Percentiles rank a stretch among this genome's conserved stretches.
phyloP scores from a whole-genome alignment of 352 stramenopile genomes.

The Aphanomyces cochlioides region DNA sequence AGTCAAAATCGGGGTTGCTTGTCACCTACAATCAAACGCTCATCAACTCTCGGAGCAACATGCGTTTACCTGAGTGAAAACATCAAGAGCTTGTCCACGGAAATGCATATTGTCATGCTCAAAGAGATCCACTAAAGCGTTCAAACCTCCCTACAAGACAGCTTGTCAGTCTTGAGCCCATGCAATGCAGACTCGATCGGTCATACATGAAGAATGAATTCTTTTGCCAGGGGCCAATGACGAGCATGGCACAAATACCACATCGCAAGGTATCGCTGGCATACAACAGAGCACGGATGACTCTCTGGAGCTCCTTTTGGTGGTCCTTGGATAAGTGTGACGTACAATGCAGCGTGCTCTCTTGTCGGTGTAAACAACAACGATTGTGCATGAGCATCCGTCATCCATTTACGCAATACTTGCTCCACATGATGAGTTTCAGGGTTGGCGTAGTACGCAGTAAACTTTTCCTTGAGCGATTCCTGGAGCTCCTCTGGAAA shows the following conservation, averaged over 20 bases:
- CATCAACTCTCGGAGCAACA: background rate
- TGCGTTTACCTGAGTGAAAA: constrained; percentile 36
- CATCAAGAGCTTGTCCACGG: constrained; percentile 42
- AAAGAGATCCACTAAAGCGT: constrained; percentile 38
- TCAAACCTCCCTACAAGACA: constrained; percentile 31
- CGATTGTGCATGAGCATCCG: constrained; percentile 40
- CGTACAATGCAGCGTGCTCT: constrained; percentile 36
- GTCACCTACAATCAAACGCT: constrained; percentile 33
- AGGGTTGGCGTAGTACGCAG: constrained; percentile 32
- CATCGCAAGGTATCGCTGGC: constrained; percentile 42
- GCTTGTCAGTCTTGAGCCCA: background rate
- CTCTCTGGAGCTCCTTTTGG: background rate
- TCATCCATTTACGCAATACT: constrained; percentile 41
- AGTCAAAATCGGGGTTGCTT: constrained; percentile 41
- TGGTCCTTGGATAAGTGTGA: constrained; percentile 18
- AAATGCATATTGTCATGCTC: constrained; percentile 39
- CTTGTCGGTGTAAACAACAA: constrained; percentile 38
- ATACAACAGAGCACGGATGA: constrained; percentile 28
- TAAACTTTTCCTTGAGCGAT: constrained; percentile 35
- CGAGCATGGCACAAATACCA: constrained; percentile 45
- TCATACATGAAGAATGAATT: constrained; percentile 36
- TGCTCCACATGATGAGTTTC: constrained; percentile 39
- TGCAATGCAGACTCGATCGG: background rate
- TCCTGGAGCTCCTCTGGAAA: constrained; percentile 36
- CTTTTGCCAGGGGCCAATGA: constrained; percentile 38